Conservation (phyloP, 352 stramenopile species). For the Phytopythium mirpurense region DNA sequence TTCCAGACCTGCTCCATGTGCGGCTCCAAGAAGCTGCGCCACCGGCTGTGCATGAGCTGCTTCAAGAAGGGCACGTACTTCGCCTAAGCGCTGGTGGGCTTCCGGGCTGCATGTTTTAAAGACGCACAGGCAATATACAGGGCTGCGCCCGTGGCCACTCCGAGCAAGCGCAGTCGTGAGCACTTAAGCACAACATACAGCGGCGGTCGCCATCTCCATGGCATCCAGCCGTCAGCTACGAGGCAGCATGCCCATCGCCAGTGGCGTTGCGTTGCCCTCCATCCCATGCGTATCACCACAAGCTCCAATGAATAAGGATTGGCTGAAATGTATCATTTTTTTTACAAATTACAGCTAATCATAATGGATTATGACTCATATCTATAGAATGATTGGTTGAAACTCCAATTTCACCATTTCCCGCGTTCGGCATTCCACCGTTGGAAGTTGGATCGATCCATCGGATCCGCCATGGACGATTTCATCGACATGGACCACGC, state of each 20-base stretch:
- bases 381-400: too few species aligned
- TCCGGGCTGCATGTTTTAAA: constrained; percentile 1
- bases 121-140: neutral
- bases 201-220: too few species aligned
- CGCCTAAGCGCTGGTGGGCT: constrained; percentile 33
- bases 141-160: neutral
- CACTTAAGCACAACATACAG: neutral
- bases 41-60: constrained; percentile 88
- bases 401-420: too few species aligned
- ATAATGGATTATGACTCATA: too few species aligned
- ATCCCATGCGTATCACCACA: neutral
- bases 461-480: constrained; percentile 8
- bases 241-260: too few species aligned
- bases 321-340: too few species aligned
- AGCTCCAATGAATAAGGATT: too few species aligned
- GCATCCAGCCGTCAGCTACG: too few species aligned
- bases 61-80: constrained; percentile 92
- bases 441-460: constrained; percentile 5
- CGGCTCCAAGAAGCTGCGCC: constrained; percentile 84
- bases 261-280: too few species aligned
- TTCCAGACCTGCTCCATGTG: constrained; percentile 83
- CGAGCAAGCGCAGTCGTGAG: neutral
- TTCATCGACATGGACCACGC: constrained; percentile 8
- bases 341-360: too few species aligned
- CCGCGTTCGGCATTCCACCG: neutral